Base-by-base conservation (phyloP, 163 green algal genomes). In the Coccomyxa subellipsoidea region DNA sequence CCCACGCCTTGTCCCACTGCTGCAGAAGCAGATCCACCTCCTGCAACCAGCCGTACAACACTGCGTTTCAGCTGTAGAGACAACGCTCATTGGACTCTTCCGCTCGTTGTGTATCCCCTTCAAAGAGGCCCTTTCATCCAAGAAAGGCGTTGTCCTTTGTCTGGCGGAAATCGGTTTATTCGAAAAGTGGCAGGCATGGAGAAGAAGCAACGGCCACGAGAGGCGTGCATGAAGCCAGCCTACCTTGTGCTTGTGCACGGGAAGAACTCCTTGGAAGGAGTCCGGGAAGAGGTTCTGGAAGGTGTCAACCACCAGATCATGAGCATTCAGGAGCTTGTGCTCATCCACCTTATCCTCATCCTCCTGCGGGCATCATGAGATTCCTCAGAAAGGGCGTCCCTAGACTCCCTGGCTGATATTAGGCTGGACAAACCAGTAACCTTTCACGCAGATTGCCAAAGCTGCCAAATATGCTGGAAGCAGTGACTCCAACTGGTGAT, bases 221-320 rank as follows among this genome's bases (percentile, higher is more conserved):
- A 18, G 47, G 12, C 12, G 47, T 12, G 47, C 47, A 66, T n/a
- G 8, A 73, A 10, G 59, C 7, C 9, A 34, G n/a, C 29, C 29
- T 36, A 88, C 84, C 84, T 94, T 91, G 85, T 94, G 89, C 10
- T 91, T 90, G 35, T 89, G 85, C 7, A 95, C 89, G 27, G 90
- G 90, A 15, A 94, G 84, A 6, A 90, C 89, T 15, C 80, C 69
- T 70, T 92, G 85, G 83, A 95, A 95, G 76, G 92, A 87, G 5
- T 91, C 54, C 0, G 90, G 88, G 84, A 95, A 95, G 53, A 96
- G 87, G 38, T 79, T 75, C 36, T 69, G 38, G 80, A 92, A 92
- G 36, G 80, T 87, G 5, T 79, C 59, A 18, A 38, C 34, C 25
- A 92, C 82, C 29, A 89, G 79, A 29, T 80, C 39, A 23, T 90